Conservation (phyloP, 2,329 filamentous ascomycete species). For the Nigrograna mackinnonii region DNA sequence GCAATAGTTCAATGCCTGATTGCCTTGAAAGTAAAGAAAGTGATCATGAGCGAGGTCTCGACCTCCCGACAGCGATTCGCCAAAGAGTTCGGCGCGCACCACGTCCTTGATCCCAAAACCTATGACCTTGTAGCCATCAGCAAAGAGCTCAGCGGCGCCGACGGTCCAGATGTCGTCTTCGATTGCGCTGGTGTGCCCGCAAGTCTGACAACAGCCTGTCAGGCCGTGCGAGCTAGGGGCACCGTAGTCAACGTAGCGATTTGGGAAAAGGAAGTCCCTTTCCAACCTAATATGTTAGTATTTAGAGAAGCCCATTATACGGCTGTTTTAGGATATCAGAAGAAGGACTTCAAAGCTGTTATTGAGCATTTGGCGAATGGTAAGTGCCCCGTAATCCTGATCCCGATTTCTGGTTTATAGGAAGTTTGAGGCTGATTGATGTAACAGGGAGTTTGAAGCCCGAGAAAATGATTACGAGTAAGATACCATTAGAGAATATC, state of each 20-base stretch:
- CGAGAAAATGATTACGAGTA: conserved; percentile 63
- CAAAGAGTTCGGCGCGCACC: conserved; percentile 58
- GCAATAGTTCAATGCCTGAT: conserved; percentile 63
- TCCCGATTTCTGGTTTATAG: no score
- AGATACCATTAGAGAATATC: conserved; percentile 58
- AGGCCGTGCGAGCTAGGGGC: conserved; percentile 56
- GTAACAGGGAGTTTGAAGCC: conserved; percentile 54
- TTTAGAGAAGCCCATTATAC: conserved; percentile 58
- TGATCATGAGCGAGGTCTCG: conserved; percentile 63
- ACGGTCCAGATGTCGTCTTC: conserved; percentile 62
- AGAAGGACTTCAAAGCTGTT: conserved; percentile 60
- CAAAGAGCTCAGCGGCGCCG: conserved; percentile 51
- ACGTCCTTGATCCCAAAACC: conserved; percentile 56
- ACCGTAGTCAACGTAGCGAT: conserved; percentile 68
- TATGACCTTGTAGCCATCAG: conserved; percentile 54
- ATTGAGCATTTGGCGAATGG: conserved; percentile 53
- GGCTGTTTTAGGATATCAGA: conserved; percentile 54
- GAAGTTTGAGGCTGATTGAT: not conserved
- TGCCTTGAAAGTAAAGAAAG: conserved; percentile 55
- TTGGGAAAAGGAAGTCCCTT: conserved; percentile 60
- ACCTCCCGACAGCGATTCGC: conserved; percentile 56
- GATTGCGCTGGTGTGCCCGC: conserved; percentile 65
- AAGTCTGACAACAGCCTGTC: conserved; percentile 46
- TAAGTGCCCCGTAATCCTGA: conserved; percentile 23
- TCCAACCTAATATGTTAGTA: conserved; percentile 59